Conservation (phyloP, 345 rosid species). For the Microcos paniculata region DNA sequence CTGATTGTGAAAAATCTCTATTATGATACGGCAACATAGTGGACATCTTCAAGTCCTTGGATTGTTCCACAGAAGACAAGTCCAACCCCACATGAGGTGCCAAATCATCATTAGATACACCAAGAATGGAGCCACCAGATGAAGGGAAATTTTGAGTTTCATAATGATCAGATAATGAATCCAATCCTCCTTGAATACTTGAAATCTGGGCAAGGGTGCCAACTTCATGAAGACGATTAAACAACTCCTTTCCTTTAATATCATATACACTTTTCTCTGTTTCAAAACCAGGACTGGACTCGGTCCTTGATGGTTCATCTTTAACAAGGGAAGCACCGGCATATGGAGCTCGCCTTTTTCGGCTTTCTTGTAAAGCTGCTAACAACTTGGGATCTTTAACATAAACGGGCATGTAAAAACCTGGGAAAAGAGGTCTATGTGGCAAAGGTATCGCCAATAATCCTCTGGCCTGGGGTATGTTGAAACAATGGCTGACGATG, state of each 20-base stretch:
- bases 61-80: constrained; percentile 27
- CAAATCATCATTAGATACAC: constrained; percentile 34
- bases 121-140: constrained; percentile 27
- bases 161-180: constrained; percentile 35
- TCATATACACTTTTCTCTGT: constrained; percentile 64
- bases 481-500: constrained; percentile 79
- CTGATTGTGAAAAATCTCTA: constrained; percentile 30
- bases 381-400: constrained; percentile 95
- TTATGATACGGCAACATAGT: constrained; percentile 17
- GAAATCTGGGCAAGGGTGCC: constrained; percentile 99
- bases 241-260: constrained; percentile 81
- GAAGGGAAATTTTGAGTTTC: constrained; percentile 38
- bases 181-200: constrained; percentile 36
- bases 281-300: constrained; percentile 62
- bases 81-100: constrained; percentile 26
- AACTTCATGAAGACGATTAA: constrained; percentile 84
- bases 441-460: constrained; percentile 89
- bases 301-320: constrained; percentile 76
- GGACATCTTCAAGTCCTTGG: constrained; percentile 28
- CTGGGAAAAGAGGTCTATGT: constrained; percentile 94
- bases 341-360: constrained; percentile 95
- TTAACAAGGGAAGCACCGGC: constrained; percentile 96
- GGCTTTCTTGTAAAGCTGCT: constrained; percentile 90
- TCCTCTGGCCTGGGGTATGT: constrained; percentile 83
- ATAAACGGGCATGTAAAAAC: constrained; percentile 95